phyloP scores from a whole-genome alignment of 169 alveolate species.

The Eimeria zaria region DNA sequence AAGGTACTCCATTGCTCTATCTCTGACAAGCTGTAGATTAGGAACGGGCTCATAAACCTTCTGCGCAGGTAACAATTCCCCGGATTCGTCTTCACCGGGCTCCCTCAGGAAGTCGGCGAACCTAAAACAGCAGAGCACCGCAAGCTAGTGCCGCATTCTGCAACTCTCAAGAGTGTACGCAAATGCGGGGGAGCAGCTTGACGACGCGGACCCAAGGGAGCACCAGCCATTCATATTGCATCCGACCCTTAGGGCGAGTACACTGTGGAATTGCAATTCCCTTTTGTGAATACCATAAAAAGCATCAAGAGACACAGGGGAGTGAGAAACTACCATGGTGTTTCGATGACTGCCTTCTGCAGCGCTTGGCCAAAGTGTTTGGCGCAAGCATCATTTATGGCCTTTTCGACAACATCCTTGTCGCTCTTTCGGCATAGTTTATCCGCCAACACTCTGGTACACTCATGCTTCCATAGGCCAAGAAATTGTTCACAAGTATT shows the following conservation, averaged over 20 bases:
- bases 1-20: slow-evolving; percentile 93
- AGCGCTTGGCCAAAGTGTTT: slow-evolving; percentile 92
- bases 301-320: slow-evolving; percentile 92
- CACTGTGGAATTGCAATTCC: slow-evolving; percentile 79
- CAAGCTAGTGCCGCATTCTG: not conserved
- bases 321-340: slow-evolving; percentile 82
- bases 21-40: slow-evolving; percentile 87
- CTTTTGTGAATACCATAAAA: slow-evolving; percentile 89
- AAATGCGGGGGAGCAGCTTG: not conserved
- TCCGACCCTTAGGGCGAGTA: not conserved
- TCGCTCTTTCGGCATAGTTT: slow-evolving; percentile 96
- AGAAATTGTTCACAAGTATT: slow-evolving; percentile 87
- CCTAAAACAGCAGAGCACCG: slow-evolving; percentile 49
- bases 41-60: slow-evolving; percentile 90
- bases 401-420: slow-evolving; percentile 91
- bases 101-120: slow-evolving; percentile 93
- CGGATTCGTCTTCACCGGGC: slow-evolving; percentile 92
- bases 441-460: slow-evolving; percentile 98
- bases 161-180: not conserved
- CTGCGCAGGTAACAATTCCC: slow-evolving; percentile 92
- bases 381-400: slow-evolving; percentile 89
- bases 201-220: not conserved
- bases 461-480: slow-evolving; percentile 98
- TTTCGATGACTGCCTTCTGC: slow-evolving; percentile 45
- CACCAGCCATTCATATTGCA: not conserved